Evolutionary conservation across 1,284 basidiomycete genomes (phyloP), one percentile per base, ranked within the genome.

Genomic region (Mrakiaceae sp.): DNA sequence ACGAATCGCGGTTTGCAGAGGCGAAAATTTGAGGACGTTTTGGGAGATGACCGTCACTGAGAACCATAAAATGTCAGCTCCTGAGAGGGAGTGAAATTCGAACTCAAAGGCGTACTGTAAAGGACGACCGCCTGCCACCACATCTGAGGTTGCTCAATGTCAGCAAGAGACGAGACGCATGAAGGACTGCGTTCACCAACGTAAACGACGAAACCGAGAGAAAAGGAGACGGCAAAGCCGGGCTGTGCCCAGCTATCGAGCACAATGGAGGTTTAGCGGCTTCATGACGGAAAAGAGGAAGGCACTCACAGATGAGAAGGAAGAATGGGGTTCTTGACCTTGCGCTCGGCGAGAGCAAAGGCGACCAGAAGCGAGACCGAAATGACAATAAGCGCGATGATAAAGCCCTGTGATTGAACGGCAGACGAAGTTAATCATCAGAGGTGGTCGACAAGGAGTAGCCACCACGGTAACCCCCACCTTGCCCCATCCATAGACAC

Each of bases 281-380:
- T 27, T 10, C 47, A 40, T 7, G 43, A 47, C 12, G 43, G 51
- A 3, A 12, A 52, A 27, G 14, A n/a, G 51, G 12, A 52, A 14
- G 3, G 14, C 8, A 61, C 56, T 14, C 52, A 66, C 42, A 67
- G 63, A 14, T 59, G 44, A 27, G 16, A 42, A 4, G 67, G 67
- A 9, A 67, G 48, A n/a, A 67, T 43, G 39, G 67, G 67, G 48
- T 67, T 59, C 60, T 62, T 51, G 14, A 67, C 67, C 27, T 62
- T 66, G 16, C 58, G n/a, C 60, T 67, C 67, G 58, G 59, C 60
- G 47, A 62, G 48, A 1, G 67, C 62, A 39, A 67, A 67, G 6
- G 48, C 64, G 0, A 56, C 55, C 3, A 67, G 42, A 27, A 62
- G 27, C 4, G n/a, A 50, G n/a, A 67, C 51, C 5, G 64, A 55